phyloP scores from a whole-genome alignment of 2,329 filamentous ascomycete species.

The Fusarium protoensiforme region DNA sequence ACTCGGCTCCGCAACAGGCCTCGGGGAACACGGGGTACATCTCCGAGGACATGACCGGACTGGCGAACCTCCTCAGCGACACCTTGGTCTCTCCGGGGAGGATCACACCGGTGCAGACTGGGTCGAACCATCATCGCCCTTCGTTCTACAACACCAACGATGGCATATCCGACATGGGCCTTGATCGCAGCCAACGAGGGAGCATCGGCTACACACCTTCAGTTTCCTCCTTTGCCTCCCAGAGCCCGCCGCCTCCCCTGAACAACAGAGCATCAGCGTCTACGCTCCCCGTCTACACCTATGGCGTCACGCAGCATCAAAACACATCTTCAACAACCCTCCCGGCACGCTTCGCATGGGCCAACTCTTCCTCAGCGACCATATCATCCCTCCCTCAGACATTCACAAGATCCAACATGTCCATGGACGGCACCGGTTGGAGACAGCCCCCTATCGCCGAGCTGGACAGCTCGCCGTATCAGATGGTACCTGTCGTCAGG shows the following conservation, averaged over 20 bases:
- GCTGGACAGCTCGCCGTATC: constrained; percentile 16
- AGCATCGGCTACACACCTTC: constrained; percentile 7
- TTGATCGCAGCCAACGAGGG: neutral
- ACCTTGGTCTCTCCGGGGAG: neutral
- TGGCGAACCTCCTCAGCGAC: constrained; percentile 18
- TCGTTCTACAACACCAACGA: neutral
- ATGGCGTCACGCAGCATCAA: neutral
- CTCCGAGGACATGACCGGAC: constrained; percentile 3
- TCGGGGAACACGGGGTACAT: neutral
- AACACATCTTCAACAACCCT: neutral
- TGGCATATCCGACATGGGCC: neutral
- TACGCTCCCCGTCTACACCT: neutral
- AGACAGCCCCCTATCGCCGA: constrained; percentile 17
- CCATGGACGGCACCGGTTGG: neutral
- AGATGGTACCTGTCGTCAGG: constrained; percentile 6
- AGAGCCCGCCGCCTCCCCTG: neutral
- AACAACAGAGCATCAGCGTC: neutral
- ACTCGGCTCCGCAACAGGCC: neutral
- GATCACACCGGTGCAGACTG: neutral
- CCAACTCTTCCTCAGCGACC: constrained; percentile 17
- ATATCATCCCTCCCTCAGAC: neutral
- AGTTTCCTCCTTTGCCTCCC: neutral
- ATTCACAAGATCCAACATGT: neutral
- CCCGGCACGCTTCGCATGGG: constrained; percentile 17
- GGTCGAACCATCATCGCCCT: neutral